phyloP scores from a whole-genome alignment of 106 monocot genomes.

The Hemerocallis citrina region DNA sequence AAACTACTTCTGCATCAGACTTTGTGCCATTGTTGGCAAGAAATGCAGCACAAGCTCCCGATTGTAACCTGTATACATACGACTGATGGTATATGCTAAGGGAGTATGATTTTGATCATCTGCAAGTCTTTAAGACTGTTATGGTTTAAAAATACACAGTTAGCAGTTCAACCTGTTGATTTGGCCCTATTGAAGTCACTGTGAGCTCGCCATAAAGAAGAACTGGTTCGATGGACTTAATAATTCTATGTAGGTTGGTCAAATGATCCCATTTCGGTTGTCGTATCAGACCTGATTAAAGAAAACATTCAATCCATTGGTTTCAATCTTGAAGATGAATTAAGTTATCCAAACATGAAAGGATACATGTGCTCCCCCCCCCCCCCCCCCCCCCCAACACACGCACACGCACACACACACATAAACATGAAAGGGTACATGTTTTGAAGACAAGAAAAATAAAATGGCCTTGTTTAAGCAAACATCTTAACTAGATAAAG shows the following conservation, averaged over 20 bases:
- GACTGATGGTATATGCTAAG: slow-evolving; percentile 31
- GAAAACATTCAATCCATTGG: no score
- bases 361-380: no score
- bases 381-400: no score
- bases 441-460: no score
- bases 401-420: no score
- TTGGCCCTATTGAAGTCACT: slow-evolving; percentile 47
- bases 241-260: slow-evolving; percentile 84
- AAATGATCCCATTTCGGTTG: slow-evolving; percentile 97
- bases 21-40: slow-evolving; percentile 66
- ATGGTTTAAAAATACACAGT: background rate
- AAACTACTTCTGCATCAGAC: slow-evolving; percentile 50
- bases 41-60: slow-evolving; percentile 79
- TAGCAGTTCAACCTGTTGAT: slow-evolving; percentile 52
- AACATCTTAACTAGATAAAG: no score
- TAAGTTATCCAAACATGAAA: no score
- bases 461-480: no score
- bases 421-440: no score
- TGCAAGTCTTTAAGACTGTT: background rate
- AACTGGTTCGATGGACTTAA: slow-evolving; percentile 71
- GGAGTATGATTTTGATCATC: background rate
- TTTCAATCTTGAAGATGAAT: no score
- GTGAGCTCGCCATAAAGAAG: slow-evolving; percentile 65
- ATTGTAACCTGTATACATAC: slow-evolving; percentile 55
- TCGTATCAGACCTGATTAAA: slow-evolving; percentile 55